phyloP scores from a whole-genome alignment of 176 grass and related monocot genomes.

The Aegilops umbellulata region DNA sequence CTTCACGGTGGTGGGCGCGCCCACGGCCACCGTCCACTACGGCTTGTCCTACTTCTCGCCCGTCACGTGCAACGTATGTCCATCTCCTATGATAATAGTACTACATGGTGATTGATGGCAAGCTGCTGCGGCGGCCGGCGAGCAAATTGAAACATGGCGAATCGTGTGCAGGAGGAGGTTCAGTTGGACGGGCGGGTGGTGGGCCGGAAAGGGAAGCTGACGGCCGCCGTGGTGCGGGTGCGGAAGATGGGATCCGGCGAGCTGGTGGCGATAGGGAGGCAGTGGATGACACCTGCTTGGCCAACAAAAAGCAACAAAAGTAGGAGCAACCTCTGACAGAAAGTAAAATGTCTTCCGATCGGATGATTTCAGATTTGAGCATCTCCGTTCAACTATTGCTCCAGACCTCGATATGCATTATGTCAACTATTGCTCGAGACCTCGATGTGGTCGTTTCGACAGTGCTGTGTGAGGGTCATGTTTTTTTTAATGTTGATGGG shows the following conservation, averaged over 20 bases:
- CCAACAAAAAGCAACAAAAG: not conserved
- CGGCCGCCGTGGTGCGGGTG: constrained; percentile 41
- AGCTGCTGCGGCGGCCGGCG: too few species aligned
- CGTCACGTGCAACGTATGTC: not conserved
- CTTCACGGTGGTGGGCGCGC: not conserved
- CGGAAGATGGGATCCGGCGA: constrained; percentile 31
- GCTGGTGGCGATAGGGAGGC: constrained; percentile 44
- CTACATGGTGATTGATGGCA: not conserved
- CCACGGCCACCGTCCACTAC: not conserved
- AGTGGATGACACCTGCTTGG: constrained; percentile 43
- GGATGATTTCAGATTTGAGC: too few species aligned
- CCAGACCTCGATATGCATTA: too few species aligned
- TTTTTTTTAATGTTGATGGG: too few species aligned
- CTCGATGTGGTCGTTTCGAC: too few species aligned
- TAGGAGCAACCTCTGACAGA: not conserved
- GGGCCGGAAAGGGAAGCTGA: constrained; percentile 43
- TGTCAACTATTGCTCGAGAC: too few species aligned
- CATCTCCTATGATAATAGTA: not conserved
- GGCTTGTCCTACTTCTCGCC: not conserved
- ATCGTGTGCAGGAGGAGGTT: constrained; percentile 38
- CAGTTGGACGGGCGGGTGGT: constrained; percentile 36
- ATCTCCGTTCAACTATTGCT: too few species aligned
- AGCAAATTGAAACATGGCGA: not conserved
- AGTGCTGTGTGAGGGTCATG: too few species aligned
- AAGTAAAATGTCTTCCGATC: too few species aligned